These are phyloP conservation scores for Panicum virgatum DNA, from an alignment of 202 grass and related monocot species.

Conservation along the genomic window DNA sequence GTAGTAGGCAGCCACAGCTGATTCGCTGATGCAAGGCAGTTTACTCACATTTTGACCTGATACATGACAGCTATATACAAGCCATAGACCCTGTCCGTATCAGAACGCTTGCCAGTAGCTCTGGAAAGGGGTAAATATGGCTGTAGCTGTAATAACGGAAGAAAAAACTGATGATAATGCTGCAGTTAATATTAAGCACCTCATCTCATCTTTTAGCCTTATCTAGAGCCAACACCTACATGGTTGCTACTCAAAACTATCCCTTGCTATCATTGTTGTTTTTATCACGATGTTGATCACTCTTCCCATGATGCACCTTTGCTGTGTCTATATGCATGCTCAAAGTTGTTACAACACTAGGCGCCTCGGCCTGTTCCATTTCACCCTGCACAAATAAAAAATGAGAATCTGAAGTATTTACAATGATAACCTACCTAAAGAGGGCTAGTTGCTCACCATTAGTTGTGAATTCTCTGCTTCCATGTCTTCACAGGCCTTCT, in stretches of 20 bases:
- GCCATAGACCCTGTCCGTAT: background rate
- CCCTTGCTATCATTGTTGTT: slow-evolving; percentile 27
- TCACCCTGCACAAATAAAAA: slow-evolving; percentile 33
- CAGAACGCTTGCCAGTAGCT: background rate
- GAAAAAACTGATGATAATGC: slow-evolving; percentile 1
- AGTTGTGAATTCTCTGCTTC: slow-evolving; percentile 66
- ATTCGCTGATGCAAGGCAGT: background rate
- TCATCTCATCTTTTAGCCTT: slow-evolving; percentile 20
- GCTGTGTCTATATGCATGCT: slow-evolving; percentile 50
- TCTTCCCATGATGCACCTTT: background rate
- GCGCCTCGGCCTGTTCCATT: slow-evolving; percentile 38
- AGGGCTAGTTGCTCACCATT: slow-evolving; percentile 45
- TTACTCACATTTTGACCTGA: background rate
- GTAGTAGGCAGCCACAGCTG: background rate
- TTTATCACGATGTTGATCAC: background rate
- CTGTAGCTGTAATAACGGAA: background rate
- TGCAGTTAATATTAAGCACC: slow-evolving; percentile 16
- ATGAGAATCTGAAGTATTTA: background rate
- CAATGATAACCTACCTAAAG: background rate
- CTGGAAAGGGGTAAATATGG: too few species aligned
- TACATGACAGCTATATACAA: background rate
- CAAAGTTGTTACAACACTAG: slow-evolving; percentile 48
- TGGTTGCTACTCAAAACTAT: slow-evolving; percentile 19
- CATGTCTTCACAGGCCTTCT: slow-evolving; percentile 63
- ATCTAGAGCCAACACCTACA: slow-evolving; percentile 6